Percentiles rank a stretch among this genome's conserved stretches.
phyloP scores from a whole-genome alignment of 768 basidiomycete species.

The Leucocoprinus leucothites region DNA sequence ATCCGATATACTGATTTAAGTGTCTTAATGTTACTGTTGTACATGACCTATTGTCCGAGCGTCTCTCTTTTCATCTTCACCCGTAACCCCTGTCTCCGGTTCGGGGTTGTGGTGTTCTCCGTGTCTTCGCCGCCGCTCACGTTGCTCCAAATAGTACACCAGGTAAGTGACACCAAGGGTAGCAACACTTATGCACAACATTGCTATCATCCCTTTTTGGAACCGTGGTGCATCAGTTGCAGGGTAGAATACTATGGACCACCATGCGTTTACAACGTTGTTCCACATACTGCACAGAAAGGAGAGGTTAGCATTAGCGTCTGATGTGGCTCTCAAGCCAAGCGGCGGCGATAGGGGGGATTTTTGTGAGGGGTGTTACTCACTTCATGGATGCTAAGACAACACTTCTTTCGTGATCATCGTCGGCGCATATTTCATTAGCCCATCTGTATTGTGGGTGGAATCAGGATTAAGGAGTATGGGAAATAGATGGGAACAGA shows the following conservation, averaged over 20 bases:
- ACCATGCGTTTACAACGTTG: slow-evolving; percentile 67
- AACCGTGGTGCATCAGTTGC: slow-evolving; percentile 70
- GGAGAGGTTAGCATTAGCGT: slow-evolving; percentile 2
- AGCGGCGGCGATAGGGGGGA: neutral
- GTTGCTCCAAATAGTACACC: slow-evolving; percentile 52
- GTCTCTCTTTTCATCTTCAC: neutral
- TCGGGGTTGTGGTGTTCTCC: neutral
- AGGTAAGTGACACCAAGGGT: slow-evolving; percentile 53
- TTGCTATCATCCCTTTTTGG: slow-evolving; percentile 65
- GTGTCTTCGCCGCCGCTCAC: slow-evolving; percentile 22
- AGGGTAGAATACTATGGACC: slow-evolving; percentile 70
- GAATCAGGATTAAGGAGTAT: slow-evolving; percentile 1
- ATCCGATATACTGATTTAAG: neutral
- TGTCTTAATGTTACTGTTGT: too few species aligned
- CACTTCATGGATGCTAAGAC: slow-evolving; percentile 79
- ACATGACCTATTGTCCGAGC: neutral
- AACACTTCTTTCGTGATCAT: slow-evolving; percentile 65
- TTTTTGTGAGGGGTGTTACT: slow-evolving; percentile 11
- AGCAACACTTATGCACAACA: slow-evolving; percentile 56
- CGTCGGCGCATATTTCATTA: slow-evolving; percentile 72
- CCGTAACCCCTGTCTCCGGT: neutral
- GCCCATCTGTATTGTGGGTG: slow-evolving; percentile 51
- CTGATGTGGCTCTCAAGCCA: neutral
- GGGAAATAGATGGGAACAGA: slow-evolving; percentile 26
- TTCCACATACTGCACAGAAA: slow-evolving; percentile 56